phyloP scores from a whole-genome alignment of 1,284 basidiomycete genomes.

The Sanghuangporus baumii region DNA sequence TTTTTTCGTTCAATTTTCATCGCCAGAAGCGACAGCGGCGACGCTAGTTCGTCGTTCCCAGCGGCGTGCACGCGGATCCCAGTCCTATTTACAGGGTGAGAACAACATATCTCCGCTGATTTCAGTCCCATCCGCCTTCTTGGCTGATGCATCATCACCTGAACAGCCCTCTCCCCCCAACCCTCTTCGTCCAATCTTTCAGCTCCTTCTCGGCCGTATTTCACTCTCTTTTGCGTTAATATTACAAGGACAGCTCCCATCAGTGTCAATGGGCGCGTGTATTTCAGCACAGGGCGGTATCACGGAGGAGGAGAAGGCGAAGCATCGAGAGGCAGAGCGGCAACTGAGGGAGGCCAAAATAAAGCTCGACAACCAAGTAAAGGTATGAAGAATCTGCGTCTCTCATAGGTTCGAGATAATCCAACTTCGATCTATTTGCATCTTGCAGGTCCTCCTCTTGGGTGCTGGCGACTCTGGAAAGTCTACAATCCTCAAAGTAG shows the following conservation, averaged over 20 bases:
- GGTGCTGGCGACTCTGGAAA: constrained; percentile 95
- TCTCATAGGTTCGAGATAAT: neutral
- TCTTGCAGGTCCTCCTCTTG: constrained; percentile 68
- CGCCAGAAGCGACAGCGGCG: neutral
- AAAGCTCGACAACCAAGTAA: constrained; percentile 70
- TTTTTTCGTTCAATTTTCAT: neutral
- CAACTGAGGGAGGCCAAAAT: constrained; percentile 60
- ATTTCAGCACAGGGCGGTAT: constrained; percentile 52
- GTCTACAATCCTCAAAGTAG: constrained; percentile 83
- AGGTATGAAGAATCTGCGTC: constrained; percentile 41
- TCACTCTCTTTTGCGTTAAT: neutral
- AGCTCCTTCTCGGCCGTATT: neutral
- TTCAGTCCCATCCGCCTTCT: neutral
- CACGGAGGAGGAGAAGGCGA: constrained; percentile 55
- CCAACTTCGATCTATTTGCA: constrained; percentile 6
- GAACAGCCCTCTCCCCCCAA: neutral
- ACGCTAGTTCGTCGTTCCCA: neutral
- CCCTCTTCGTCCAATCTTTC: neutral
- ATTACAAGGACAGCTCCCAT: neutral
- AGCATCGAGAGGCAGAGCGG: constrained; percentile 64
- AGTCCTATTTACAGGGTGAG: constrained; percentile 1
- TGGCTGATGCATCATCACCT: constrained; percentile 2
- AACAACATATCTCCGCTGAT: neutral
- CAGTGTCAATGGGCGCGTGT: constrained; percentile 64
- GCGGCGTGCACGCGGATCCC: neutral